Evolutionary conservation across 2,329 filamentous ascomycete genomes (phyloP), one percentile per base, ranked within the genome.

Genomic region (Fusarium sublunatum): DNA sequence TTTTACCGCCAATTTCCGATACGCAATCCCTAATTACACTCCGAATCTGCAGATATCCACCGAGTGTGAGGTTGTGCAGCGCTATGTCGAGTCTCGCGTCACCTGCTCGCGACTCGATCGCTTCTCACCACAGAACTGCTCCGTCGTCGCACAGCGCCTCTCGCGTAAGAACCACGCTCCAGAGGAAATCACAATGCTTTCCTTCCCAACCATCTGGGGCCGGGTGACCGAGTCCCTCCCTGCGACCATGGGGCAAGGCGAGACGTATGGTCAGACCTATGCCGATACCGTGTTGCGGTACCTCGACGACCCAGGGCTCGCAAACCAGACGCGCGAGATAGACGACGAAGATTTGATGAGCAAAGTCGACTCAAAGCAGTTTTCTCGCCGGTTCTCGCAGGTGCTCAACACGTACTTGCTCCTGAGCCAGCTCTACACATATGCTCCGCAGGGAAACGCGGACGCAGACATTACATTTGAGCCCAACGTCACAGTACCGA

Each of bases 361-460:
- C 0, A 13, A 34, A 5, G 12, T 53, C 4, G 24, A 41, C 6
- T 7, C 19, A 2, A 24, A 34, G 4, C 13, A 42, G 2, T 45
- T 65, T 25, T 43, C 51, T 13, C 29, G 10, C 3, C 51, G 54
- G 5, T 19, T 65, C 1, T 51, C 55, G 11, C 61, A 60, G 29
- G 9, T 65, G 1, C 22, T 65, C 8, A 65, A 60, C 36, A 55
- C 61, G 10, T 63, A 63, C 36, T 29, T 50, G 5, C 42, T 58
- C 25, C 22, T 57, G 35, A 39, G 34, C 34, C 35, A 55, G 26
- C 35, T 59, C n/a, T 50, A 31, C 29, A 28, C 15, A 15, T 11
- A 13, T 19, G 39, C 39, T 3, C 19, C 32, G 6, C 34, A 42
- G 28, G 42, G 31, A 4, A 35, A 22, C 12, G n/a, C 26, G 2